Conservation (phyloP, 139 green algal genomes). For the Closterium sp. region DNA sequence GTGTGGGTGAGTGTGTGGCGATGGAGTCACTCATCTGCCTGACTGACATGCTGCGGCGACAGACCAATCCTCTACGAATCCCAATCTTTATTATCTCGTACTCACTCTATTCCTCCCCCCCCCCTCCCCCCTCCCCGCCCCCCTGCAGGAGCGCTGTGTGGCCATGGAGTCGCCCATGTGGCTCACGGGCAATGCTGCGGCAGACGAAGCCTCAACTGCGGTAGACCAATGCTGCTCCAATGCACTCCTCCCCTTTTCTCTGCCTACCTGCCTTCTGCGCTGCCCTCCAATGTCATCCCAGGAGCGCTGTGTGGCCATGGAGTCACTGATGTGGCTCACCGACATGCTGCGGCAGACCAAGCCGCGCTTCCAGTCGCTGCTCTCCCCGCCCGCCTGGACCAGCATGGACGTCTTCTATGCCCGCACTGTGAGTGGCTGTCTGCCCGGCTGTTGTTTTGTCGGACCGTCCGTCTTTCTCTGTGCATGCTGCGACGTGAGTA, state of each 20-base stretch:
- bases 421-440: slow-evolving; percentile 13
- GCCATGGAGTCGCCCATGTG: slow-evolving; percentile 45
- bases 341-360: slow-evolving; percentile 31
- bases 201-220: too few species aligned
- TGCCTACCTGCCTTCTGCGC: too few species aligned
- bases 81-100: too few species aligned
- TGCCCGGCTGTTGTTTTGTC: too few species aligned
- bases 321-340: slow-evolving; percentile 46
- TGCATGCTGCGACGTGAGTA: too few species aligned
- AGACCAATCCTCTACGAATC: too few species aligned
- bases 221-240: too few species aligned
- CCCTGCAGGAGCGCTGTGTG: slow-evolving; percentile 45
- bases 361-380: slow-evolving; percentile 31
- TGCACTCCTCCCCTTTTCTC: too few species aligned
- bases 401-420: slow-evolving; percentile 49
- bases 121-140: too few species aligned
- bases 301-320: slow-evolving; percentile 45
- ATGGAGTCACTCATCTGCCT: slow-evolving; percentile 26
- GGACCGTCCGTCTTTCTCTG: not conserved
- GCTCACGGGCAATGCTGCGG: slow-evolving; percentile 30
- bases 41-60: too few species aligned
- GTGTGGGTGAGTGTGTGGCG: too few species aligned
- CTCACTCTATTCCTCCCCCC: too few species aligned
- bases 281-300: slow-evolving; percentile 13
- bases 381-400: slow-evolving; percentile 20